Evolutionary conservation across 1,284 basidiomycete genomes (phyloP), one percentile per base, ranked within the genome.

Genomic region (Austropuccinia psidii): DNA sequence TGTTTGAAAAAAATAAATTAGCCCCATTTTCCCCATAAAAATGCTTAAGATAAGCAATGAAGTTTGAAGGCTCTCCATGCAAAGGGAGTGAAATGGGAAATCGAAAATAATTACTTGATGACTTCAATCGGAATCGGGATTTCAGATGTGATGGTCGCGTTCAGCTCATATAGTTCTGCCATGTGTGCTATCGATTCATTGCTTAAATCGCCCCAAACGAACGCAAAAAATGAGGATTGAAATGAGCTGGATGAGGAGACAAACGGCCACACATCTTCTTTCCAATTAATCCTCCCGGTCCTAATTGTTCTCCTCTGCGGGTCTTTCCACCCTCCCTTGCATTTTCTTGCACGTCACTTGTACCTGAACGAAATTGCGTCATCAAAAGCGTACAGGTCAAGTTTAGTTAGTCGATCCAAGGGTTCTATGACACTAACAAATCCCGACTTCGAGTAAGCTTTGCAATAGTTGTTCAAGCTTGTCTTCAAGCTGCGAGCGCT

Each of bases 121-220:
- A 70, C 68, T 61, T 70, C 68, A 19, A 70, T 41, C 19, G 68
- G 68, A 35, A 70, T 70, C 13, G 68, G 68, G 17, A 70, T 61
- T 24, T 70, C 55, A 9, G 68, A 47, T 35, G 55, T 49, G 17
- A 61, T 37, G 24, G 43, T 57, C 7, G 55, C 57, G 33, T 61
- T 70, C 13, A 70, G 29, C 8, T 70, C 68, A 19, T 60, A 70
- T 19, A 70, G 47, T 37, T 70, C 68, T 3, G 68, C 68, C 68
- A 70, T 70, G 8, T 37, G 55, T 35, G 17, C 54, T 31, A 70
- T 70, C 2, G 68, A 70, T 19, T 70, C 68, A 37, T 70, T 70
- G 17, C 60, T 70, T 21, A 29, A n/a, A n/a, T n/a, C n/a, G n/a
- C n/a, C n/a, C n/a, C n/a, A n/a, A n/a, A n/a, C n/a, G n/a, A n/a